Conservation (phyloP, 495 filamentous ascomycete species). For the Aspergillus incahuasiensis region DNA sequence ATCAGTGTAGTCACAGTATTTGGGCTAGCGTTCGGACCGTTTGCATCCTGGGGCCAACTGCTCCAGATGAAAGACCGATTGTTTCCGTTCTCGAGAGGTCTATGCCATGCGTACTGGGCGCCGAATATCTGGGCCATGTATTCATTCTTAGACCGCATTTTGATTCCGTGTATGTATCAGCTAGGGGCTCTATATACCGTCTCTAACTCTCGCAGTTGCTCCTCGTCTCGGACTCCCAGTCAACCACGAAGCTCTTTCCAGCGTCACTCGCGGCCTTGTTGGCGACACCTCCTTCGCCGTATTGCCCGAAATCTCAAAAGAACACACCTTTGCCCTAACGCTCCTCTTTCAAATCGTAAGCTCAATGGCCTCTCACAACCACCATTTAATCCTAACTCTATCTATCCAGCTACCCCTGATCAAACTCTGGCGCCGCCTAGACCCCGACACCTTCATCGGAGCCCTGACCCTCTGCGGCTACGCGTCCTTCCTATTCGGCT, state of each 20-base stretch:
- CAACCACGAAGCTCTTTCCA: constrained; percentile 69
- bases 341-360: constrained; percentile 74
- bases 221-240: constrained; percentile 71
- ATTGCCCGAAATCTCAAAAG: constrained; percentile 77
- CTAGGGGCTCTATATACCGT: background rate
- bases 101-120: constrained; percentile 98
- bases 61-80: constrained; percentile 78
- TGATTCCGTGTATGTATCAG: constrained; percentile 66
- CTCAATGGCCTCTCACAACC: background rate
- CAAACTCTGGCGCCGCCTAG: constrained; percentile 76
- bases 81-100: constrained; percentile 88
- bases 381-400: constrained; percentile 1
- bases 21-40: constrained; percentile 83
- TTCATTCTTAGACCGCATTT: constrained; percentile 76
- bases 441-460: constrained; percentile 82
- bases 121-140: constrained; percentile 98
- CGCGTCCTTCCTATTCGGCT: constrained; percentile 94
- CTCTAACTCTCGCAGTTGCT: constrained; percentile 55
- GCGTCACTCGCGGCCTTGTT: constrained; percentile 87
- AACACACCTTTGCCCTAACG: constrained; percentile 75
- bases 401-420: constrained; percentile 59
- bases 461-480: constrained; percentile 93
- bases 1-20: constrained; percentile 67
- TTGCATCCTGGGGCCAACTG: constrained; percentile 78
- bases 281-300: constrained; percentile 95